Evolutionary conservation across 2,329 filamentous ascomycete genomes (phyloP).

Genomic region (Hortaea sp.): DNA sequence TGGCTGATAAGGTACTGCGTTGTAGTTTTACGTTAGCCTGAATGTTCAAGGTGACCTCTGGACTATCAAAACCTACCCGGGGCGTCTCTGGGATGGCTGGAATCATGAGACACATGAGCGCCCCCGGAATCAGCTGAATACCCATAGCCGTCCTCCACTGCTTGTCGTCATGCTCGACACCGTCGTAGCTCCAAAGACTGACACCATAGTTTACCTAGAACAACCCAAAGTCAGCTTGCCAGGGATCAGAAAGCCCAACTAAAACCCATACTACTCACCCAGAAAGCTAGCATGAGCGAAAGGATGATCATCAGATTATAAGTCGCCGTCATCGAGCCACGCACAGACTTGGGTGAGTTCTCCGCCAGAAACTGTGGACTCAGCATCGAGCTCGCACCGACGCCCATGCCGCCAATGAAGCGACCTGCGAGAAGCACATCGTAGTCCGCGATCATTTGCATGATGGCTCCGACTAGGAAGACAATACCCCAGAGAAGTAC

Average conservation of each 20-base stretch:
- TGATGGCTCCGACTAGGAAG: conserved; percentile 8
- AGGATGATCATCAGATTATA: conserved; percentile 12
- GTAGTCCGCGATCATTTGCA: conserved; percentile 12
- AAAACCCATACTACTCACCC: background rate
- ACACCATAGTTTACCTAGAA: conserved; percentile 11
- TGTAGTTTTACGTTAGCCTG: no score
- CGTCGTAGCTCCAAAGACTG: conserved; percentile 6
- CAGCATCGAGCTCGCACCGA: conserved; percentile 10
- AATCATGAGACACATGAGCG: conserved; percentile 12
- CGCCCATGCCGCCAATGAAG: conserved; percentile 12
- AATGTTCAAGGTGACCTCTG: no score
- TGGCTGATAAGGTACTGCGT: background rate
- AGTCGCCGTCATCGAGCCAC: conserved; percentile 11
- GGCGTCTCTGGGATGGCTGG: conserved; percentile 11
- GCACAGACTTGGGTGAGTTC: conserved; percentile 10
- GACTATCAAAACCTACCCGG: conserved; percentile 3
- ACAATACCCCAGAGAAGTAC: conserved; percentile 10
- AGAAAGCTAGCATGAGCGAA: conserved; percentile 3
- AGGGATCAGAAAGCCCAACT: no score
- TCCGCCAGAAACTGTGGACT: conserved; percentile 11
- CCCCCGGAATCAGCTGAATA: conserved; percentile 11
- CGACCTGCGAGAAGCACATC: conserved; percentile 9
- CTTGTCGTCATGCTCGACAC: conserved; percentile 1
- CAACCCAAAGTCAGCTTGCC: background rate
- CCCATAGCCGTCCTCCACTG: conserved; percentile 11